Evolutionary conservation across 306 rosid species (phyloP), one percentile per base, ranked within the genome.

Genomic region (Dryas drummondii): DNA sequence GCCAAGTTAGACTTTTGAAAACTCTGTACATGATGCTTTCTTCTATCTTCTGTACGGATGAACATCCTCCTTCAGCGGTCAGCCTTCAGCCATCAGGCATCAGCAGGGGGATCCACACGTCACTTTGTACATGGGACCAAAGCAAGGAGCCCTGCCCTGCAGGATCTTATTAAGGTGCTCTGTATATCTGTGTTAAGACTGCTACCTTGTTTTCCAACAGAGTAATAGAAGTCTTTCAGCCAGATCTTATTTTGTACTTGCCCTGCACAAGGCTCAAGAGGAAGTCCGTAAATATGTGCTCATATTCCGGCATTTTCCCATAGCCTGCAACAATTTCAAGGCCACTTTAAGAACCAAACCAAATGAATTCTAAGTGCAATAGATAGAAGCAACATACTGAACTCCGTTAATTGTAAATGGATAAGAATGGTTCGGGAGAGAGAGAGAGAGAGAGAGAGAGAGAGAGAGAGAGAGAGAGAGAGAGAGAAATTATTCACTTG

Each of bases 241-340:
- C 76, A 13, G 79, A 76, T 76, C 80, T 89, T 81, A 84, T 91
- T 83, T 82, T 89, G 79, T 74, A 87, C 78, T 90, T 86, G 19
- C 85, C 84, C 42, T 81, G 88, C 62, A 55, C 83, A 78, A 91
- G 80, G 81, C 89, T 88, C 84, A 93, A 82, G 42, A 91, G 81
- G 84, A 93, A 93, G 81, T 93, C 98, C 27, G 98, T 93, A 82
- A 93, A 91, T 83, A 93, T 89, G 75, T 91, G 97, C 70, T 93
- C 98, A 63, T 93, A 93, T 75, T 88, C 98, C 5, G 98, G 98
- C 94, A 93, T 87, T 83, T 93, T 93, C 37, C 98, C 98, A 63
- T 93, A 93, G 71, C 98, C 98, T 93, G 88, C 64, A 74, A 74
- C 71, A 74, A 56, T 7, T 48, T 14, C 16, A 60, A 50, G 22